Evolutionary conservation across 208 protist species (phyloP).

Genomic region (Trypanosoma brucei): DNA sequence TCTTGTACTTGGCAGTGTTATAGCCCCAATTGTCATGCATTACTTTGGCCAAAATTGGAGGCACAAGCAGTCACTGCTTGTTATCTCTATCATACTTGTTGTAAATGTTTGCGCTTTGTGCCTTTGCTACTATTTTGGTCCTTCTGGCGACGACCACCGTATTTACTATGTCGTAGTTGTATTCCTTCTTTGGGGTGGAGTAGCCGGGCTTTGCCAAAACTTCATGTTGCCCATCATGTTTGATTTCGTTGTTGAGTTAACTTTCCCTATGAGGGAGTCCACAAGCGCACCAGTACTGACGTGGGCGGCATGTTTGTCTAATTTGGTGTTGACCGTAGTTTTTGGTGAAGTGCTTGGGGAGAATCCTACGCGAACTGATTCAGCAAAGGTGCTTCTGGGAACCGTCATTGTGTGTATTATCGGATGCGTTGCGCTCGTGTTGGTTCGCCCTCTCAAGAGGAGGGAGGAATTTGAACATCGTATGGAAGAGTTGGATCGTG

Average conservation of each 20-base stretch:
- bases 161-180: conserved; percentile 37
- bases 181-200: conserved; percentile 56
- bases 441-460: conserved; percentile 39
- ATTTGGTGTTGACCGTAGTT: conserved; percentile 54
- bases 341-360: conserved; percentile 59
- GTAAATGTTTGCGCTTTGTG: conserved; percentile 39
- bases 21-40: conserved; percentile 67
- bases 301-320: conserved; percentile 60
- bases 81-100: conserved; percentile 32
- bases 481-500: conserved; percentile 21
- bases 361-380: conserved; percentile 30
- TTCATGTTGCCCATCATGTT: conserved; percentile 82
- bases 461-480: conserved; percentile 50
- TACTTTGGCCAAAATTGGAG: conserved; percentile 35
- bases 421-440: conserved; percentile 35
- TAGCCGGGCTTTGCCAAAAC: conserved; percentile 69
- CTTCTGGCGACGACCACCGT: conserved; percentile 30
- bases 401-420: conserved; percentile 50
- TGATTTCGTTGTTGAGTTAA: conserved; percentile 80
- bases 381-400: conserved; percentile 54
- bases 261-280: conserved; percentile 68
- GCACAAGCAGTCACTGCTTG: conserved; percentile 56
- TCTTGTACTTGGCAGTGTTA: conserved; percentile 52
- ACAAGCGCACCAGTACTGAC: conserved; percentile 66
- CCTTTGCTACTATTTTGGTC: conserved; percentile 57